Base-by-base conservation (phyloP, 2,329 filamentous ascomycete species). In the Trichoderma semiorbis region DNA sequence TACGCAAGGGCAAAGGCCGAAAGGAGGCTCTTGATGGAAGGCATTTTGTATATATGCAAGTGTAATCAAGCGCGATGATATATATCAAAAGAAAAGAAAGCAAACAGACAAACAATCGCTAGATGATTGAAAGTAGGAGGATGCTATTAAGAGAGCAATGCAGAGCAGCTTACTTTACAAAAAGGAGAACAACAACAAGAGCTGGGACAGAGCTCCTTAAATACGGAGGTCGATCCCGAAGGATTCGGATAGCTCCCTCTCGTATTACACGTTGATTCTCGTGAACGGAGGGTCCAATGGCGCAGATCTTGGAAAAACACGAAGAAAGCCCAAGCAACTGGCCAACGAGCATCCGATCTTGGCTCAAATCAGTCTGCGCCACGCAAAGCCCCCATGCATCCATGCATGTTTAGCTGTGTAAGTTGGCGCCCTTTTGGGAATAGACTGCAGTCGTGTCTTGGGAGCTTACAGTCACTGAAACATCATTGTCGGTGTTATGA, bases 11-110 rank as follows among this genome's bases (percentile, higher is more conserved):
- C 73, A 16, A 75, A 74, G 14, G 75, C 75, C 24, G 75, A 72
- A 50, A 81, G 55, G 26, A 77, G 16, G 30, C 69, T 74, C 73
- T 75, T 78, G 73, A 82, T 55, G 24, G 76, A 77, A 74, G 75
- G 75, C 79, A 81, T 81, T 28, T 34, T 53, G 30, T 8, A 24
- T 7, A 7, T 43, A 26, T 32, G 28, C 36, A 30, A 36, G 10
- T 55, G 21, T 28, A 34, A 43, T 24, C 34, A 39, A 36, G n/a
- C 53, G 32, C 39, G 28, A 18, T 36, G 18, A 18, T 47, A 21
- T 8, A 24, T 47, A 21, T 30, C 10, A 26, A 36, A 34, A 3
- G 12, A 26, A 32, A n/a, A n/a, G 12, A 32, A 43, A 60, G n/a
- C 30, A 24, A 34, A n/a, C 10, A 58, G 16, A 16, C 10, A 26